These are phyloP conservation scores for Mariannaea sp. DNA, from an alignment of 2,329 filamentous ascomycete genomes.

Conservation along the genomic window DNA sequence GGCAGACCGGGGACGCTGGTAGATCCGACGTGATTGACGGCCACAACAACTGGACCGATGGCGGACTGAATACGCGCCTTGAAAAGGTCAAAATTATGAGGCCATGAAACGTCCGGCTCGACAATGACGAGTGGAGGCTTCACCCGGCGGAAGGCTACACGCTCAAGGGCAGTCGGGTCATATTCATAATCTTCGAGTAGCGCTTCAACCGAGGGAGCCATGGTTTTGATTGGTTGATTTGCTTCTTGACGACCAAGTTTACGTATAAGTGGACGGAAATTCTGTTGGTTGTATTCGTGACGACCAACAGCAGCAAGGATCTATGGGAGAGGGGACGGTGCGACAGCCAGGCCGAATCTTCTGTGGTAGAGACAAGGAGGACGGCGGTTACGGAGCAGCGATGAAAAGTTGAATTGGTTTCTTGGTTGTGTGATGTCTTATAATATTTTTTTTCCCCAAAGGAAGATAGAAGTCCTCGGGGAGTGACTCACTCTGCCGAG, in stretches of 20 bases:
- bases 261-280: too few species aligned
- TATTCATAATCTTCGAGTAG: slow-evolving; percentile 37
- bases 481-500: too few species aligned
- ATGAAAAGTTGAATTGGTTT: not conserved
- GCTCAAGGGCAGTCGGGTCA: slow-evolving; percentile 29
- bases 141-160: slow-evolving; percentile 35
- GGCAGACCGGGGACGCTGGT: slow-evolving; percentile 55
- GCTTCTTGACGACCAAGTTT: not conserved
- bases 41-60: slow-evolving; percentile 43
- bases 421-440: not conserved
- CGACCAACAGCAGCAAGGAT: not conserved
- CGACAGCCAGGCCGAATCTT: too few species aligned
- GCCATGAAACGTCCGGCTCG: slow-evolving; percentile 46
- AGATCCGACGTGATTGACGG: slow-evolving; percentile 54
- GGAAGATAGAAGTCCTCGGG: too few species aligned
- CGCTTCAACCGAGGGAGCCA: slow-evolving; percentile 31
- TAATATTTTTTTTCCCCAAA: too few species aligned
- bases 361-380: not conserved
- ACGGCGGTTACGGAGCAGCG: not conserved
- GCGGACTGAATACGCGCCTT: slow-evolving; percentile 43
- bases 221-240: slow-evolving; percentile 24
- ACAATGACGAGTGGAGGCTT: slow-evolving; percentile 39
- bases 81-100: slow-evolving; percentile 38
- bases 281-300: slow-evolving; percentile 6
- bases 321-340: too few species aligned